Base-by-base conservation (phyloP, 306 rosid genomes). In the Echinosophora koreensis region DNA sequence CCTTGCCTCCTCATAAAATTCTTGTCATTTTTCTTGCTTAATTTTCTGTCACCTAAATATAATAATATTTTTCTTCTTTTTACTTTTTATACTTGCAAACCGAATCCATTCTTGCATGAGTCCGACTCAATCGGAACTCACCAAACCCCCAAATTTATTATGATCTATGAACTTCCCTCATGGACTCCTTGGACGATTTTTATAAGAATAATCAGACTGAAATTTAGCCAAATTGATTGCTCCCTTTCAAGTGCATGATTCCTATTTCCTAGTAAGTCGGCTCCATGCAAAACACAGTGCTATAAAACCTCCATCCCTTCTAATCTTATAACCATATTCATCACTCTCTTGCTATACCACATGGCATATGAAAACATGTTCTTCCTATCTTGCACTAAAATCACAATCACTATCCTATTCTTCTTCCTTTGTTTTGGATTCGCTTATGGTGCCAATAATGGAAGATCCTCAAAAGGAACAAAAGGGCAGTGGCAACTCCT, bases 401-500 rank as follows among this genome's bases (percentile, higher is more conserved):
- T 30, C 69, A 16, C 77, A 65, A 39, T 72, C 73, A 38, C 39
- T 16, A 37, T 73, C 61, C 8, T 65, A 56, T 13, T 91, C 66
- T 52, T 83, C 30, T 57, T 64, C 35, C 30, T 66, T 50, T 82
- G 54, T 71, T 13, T 82, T 14, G 56, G 50, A 44, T 58, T 71
- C 30, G 15, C 57, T 52, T 35, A 52, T 30, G 87, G 81, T 12
- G 88, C 71, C 49, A 66, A 34, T 46, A 42, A 2, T 30, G n/a
- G 39, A 46, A 73, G 11, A 28, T 5, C 81, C 15, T 13, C 77
- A 0, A 46, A 50, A 5, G 82, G 51, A 2, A 59, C 84, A 5
- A 41, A 70, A 67, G 98, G 98, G 65, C 81, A 85, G 13, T 90
- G 98, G 97, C 84, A 87, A 50, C 83, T 89, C 35, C 93, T 90